Evolutionary conservation across 805 yeast genomes (phyloP), one percentile per base, ranked within the genome.

Genomic region (Zygotorulaspora danielsina): DNA sequence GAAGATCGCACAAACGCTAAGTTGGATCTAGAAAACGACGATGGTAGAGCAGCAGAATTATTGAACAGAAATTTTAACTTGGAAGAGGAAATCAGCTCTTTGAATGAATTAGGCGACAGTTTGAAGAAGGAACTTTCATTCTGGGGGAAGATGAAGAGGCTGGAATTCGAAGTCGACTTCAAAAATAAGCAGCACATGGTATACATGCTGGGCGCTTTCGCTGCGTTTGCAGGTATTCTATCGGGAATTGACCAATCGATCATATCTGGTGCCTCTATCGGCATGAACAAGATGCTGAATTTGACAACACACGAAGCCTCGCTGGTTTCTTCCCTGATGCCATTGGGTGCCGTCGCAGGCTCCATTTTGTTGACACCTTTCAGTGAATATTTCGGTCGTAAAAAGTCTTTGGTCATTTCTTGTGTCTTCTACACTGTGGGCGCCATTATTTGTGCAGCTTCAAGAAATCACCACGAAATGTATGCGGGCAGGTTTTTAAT

Each of bases 181-280:
- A 46, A 67, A 39, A 65, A 72, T 49, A 72, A 70, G 41, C 63
- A 57, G 26, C 51, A 70, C 52, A 72, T 75, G 70, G 73, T 71
- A 19, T 55, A 59, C 39, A 59, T 73, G 48, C 61, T 78, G 34
- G 84, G 81, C 15, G 55, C 54, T 11, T 78, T 79, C 49, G 81
- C 83, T 5, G 72, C 82, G 5, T 70, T 74, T 43, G 84, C 81
- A 19, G 86, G 86, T 38, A 55, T 78, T 40, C 71, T 79, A 37
- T 76, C 83, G 10, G 85, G 85, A 48, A 61, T 78, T 33, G 86
- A 79, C 61, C 85, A 79, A 65, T 76, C 82, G 13, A 68, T 79
- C 28, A 79, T 79, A 43, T 70, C 78, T 19, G 85, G 84, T 54
- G 85, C 85, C 2, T 64, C 70, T 21, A 65, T 75, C 39, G 73